phyloP scores from a whole-genome alignment of 768 basidiomycete species.

The Calocybe indica region DNA sequence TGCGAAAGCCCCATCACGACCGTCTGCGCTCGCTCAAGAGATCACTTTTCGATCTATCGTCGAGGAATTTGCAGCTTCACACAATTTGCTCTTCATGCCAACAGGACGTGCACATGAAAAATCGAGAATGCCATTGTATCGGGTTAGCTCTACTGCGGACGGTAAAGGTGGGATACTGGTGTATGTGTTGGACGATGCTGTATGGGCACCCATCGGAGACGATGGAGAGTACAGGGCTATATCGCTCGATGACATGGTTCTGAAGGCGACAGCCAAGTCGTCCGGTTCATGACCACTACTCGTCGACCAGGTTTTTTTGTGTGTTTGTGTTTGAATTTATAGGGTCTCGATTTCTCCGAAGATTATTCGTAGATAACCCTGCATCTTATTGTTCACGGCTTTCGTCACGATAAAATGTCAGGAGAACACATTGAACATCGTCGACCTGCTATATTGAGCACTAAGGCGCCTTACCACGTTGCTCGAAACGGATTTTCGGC shows the following conservation, averaged over 20 bases:
- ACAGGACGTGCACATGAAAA: slow-evolving; percentile 78
- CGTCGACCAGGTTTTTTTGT: no score
- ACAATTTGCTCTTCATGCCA: slow-evolving; percentile 88
- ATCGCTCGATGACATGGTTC: slow-evolving; percentile 83
- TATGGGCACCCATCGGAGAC: slow-evolving; percentile 65
- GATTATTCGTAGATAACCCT: no score
- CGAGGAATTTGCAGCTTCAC: slow-evolving; percentile 80
- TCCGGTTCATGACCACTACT: no score
- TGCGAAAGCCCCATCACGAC: slow-evolving; percentile 27
- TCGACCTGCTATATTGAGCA: no score
- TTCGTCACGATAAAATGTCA: no score
- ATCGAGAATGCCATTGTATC: slow-evolving; percentile 87
- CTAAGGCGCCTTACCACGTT: no score
- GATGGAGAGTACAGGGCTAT: slow-evolving; percentile 72
- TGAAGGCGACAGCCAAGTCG: slow-evolving; percentile 14
- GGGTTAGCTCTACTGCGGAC: slow-evolving; percentile 70
- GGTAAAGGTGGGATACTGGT: slow-evolving; percentile 85
- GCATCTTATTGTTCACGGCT: no score
- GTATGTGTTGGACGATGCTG: slow-evolving; percentile 90
- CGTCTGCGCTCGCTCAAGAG: slow-evolving; percentile 60
- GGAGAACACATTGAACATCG: no score
- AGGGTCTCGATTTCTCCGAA: no score
- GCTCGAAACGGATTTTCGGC: no score
- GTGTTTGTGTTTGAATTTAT: no score
- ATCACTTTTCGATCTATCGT: slow-evolving; percentile 92